Evolutionary conservation across 805 yeast genomes (phyloP).

Genomic region (Naumovozyma dairenensis): DNA sequence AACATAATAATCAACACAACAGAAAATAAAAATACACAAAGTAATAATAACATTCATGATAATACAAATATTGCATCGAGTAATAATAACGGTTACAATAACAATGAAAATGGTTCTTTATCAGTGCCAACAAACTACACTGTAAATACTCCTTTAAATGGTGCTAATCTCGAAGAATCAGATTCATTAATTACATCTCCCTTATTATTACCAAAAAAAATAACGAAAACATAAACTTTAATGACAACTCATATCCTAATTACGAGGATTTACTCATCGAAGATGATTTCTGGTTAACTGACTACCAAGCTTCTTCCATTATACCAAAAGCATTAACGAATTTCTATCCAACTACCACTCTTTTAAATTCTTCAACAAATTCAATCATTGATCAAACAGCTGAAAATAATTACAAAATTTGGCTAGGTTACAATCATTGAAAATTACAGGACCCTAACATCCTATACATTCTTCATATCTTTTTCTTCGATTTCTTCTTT

Average conservation of each 20-base stretch:
- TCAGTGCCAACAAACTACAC: no score
- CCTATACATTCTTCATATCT: no score
- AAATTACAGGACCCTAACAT: no score
- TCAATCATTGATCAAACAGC: constrained; percentile 18
- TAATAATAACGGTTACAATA: no score
- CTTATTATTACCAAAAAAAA: constrained; percentile 11
- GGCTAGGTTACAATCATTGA: constrained; percentile 19
- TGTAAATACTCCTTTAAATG: no score
- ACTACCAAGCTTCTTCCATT: background rate
- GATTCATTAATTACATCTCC: constrained; percentile 19
- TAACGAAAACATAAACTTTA: background rate
- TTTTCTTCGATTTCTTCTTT: no score
- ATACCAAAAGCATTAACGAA: background rate
- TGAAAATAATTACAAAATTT: constrained; percentile 25
- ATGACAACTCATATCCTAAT: background rate
- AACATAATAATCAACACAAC: no score
- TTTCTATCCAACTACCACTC: background rate
- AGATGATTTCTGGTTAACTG: background rate
- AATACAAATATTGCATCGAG: no score
- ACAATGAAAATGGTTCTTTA: no score
- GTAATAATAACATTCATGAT: no score
- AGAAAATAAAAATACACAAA: no score
- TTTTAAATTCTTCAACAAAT: background rate
- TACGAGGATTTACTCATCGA: background rate
- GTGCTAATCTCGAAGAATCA: background rate